Conservation (phyloP, 176 grass and related monocot species). For the Metroxylon sagu region DNA sequence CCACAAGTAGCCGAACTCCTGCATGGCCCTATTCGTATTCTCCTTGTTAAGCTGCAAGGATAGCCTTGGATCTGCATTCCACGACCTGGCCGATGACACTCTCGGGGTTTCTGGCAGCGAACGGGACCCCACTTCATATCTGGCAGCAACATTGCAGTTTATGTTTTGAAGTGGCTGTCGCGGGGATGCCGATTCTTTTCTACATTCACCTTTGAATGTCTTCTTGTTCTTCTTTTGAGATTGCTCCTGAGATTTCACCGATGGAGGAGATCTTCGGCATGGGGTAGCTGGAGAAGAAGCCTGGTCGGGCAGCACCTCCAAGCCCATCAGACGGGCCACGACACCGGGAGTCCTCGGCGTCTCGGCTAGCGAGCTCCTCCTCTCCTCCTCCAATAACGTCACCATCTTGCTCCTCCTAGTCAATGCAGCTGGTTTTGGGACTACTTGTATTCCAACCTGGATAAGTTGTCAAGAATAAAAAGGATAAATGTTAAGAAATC, state of each 20-base stretch:
- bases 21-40: not conserved
- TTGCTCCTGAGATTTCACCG: no score
- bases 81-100: constrained; percentile 21
- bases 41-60: constrained; percentile 60
- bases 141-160: constrained; percentile 40
- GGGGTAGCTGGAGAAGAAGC: not conserved
- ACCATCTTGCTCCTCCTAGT: not conserved
- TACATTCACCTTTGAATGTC: not conserved
- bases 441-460: no score
- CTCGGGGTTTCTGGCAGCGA: constrained; percentile 71
- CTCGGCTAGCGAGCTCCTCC: constrained; percentile 1
- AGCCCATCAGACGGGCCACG: constrained; percentile 5
- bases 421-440: no score
- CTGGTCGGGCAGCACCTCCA: not conserved
- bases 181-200: constrained; percentile 4
- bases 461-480: no score
- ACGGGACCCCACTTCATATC: constrained; percentile 1
- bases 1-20: constrained; percentile 3
- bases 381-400: not conserved
- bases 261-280: not conserved
- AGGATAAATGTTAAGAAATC: no score
- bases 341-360: constrained; percentile 1
- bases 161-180: constrained; percentile 57
- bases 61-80: constrained; percentile 35
- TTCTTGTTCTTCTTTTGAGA: not conserved